Evolutionary conservation across 2,329 filamentous ascomycete genomes (phyloP).

Genomic region (Diaporthe sp.): DNA sequence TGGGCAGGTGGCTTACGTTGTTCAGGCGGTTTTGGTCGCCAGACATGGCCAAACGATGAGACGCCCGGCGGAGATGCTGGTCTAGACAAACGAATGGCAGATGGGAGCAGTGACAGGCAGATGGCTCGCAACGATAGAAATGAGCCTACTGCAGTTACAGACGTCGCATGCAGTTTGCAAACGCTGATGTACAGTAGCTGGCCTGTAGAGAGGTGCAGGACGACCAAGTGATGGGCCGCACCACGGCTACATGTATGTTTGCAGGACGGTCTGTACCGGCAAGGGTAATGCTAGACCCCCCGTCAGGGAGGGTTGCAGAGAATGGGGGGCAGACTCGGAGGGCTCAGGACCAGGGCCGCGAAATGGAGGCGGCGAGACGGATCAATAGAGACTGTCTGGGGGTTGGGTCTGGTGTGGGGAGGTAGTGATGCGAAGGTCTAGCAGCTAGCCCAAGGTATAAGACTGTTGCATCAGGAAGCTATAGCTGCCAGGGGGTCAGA

Average conservation of each 20-base stretch:
- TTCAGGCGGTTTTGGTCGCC: background rate
- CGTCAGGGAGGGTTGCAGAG: constrained; percentile 41
- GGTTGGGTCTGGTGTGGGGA: constrained; percentile 40
- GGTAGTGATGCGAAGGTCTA: constrained; percentile 37
- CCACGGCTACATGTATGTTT: constrained; percentile 54
- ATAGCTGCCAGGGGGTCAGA: constrained; percentile 28
- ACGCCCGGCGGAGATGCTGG: constrained; percentile 26
- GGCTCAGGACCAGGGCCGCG: constrained; percentile 45
- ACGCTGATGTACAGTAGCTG: constrained; percentile 45
- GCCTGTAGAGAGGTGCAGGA: constrained; percentile 44
- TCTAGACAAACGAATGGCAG: constrained; percentile 30
- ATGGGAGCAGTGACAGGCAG: constrained; percentile 23
- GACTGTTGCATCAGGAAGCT: constrained; percentile 36
- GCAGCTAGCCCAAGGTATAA: constrained; percentile 36
- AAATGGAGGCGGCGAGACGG: constrained; percentile 46
- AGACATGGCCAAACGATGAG: constrained; percentile 36
- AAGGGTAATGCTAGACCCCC: constrained; percentile 49
- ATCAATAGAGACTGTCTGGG: constrained; percentile 40
- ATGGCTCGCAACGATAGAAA: constrained; percentile 35
- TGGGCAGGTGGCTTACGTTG: constrained; percentile 36
- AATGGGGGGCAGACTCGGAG: constrained; percentile 44
- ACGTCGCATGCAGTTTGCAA: constrained; percentile 50
- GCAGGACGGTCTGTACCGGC: constrained; percentile 56
- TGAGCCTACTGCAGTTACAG: constrained; percentile 48
- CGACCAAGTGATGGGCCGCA: constrained; percentile 48